Conservation (phyloP, 192 early-diverging fungal species). For the Coemansia sp. region DNA sequence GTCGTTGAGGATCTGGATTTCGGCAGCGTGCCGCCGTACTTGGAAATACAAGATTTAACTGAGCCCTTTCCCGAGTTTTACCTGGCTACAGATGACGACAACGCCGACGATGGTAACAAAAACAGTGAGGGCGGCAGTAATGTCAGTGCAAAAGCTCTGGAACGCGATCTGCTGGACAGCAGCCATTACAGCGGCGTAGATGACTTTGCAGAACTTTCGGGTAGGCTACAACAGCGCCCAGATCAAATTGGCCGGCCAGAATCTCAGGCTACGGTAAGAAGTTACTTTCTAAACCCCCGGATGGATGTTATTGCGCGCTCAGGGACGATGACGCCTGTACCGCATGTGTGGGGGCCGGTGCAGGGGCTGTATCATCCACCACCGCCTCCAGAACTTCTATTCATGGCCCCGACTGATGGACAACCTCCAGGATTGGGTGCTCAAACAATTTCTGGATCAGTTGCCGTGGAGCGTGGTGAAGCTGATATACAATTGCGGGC, state of each 20-base stretch:
- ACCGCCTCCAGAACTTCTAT: neutral
- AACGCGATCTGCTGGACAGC: neutral
- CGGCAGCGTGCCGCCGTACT: conserved; percentile 64
- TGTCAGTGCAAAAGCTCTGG: neutral
- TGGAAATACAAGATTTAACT: conserved; percentile 71
- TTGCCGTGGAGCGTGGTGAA: conserved; percentile 28
- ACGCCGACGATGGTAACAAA: neutral
- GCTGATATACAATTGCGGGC: conserved; percentile 69
- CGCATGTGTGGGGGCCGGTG: conserved; percentile 13
- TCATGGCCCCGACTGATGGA: too few relatives aligned
- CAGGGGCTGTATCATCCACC: neutral
- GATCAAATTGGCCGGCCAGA: conserved; percentile 8
- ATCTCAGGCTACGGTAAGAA: conserved; percentile 25
- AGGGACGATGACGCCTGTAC: conserved; percentile 18
- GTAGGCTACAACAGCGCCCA: neutral
- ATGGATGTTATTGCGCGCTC: conserved; percentile 17
- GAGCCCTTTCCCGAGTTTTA: conserved; percentile 80
- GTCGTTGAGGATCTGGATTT: conserved; percentile 65
- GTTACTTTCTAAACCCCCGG: conserved; percentile 15
- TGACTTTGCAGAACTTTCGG: conserved; percentile 5
- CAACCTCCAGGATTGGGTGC: neutral
- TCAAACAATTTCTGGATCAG: conserved; percentile 6
- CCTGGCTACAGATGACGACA: conserved; percentile 56
- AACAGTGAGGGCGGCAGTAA: neutral
- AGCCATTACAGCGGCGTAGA: conserved; percentile 12